A percentile compares a stretch with the other conserved stretches of the same genome.
Conservation (phyloP, 768 basidiomycete genomes). For the Collybia nuda region DNA sequence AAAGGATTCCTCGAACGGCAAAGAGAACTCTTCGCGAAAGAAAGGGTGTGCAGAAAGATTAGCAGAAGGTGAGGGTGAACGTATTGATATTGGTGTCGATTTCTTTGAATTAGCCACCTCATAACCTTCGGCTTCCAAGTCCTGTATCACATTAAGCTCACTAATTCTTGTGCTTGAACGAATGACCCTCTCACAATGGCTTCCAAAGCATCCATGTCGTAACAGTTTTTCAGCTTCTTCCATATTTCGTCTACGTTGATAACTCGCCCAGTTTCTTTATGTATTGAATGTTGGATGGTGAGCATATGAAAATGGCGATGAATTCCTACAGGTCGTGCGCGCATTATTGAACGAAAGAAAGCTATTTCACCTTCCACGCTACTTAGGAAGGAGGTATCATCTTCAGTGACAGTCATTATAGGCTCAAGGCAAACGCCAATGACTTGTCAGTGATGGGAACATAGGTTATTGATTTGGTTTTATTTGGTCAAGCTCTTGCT, state of each 20-base stretch:
- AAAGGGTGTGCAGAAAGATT: conserved; percentile 70
- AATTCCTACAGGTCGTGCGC: conserved; percentile 78
- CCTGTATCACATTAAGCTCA: conserved; percentile 27
- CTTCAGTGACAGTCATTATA: conserved; percentile 19
- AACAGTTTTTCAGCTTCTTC: conserved; percentile 70
- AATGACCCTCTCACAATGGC: conserved; percentile 48
- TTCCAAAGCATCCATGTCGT: conserved; percentile 77
- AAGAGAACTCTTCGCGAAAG: conserved; percentile 68
- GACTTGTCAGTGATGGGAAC: too few species aligned
- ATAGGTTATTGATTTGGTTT: too few species aligned
- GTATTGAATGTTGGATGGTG: conserved; percentile 69
- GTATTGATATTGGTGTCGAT: conserved; percentile 48
- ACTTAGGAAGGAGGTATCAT: conserved; percentile 50
- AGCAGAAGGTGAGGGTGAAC: conserved; percentile 68
- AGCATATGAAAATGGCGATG: conserved; percentile 83
- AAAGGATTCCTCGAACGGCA: conserved; percentile 60
- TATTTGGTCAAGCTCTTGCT: too few species aligned
- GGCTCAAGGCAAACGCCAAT: not conserved
- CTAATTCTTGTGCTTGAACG: conserved; percentile 2
- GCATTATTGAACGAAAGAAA: conserved; percentile 82
- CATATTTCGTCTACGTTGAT: conserved; percentile 68
- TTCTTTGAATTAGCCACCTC: conserved; percentile 41
- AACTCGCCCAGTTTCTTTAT: conserved; percentile 63
- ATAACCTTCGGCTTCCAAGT: conserved; percentile 41
- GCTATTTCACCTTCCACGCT: conserved; percentile 82